Conservation (phyloP, 345 rosid genomes). For the Kernera saxatilis region DNA sequence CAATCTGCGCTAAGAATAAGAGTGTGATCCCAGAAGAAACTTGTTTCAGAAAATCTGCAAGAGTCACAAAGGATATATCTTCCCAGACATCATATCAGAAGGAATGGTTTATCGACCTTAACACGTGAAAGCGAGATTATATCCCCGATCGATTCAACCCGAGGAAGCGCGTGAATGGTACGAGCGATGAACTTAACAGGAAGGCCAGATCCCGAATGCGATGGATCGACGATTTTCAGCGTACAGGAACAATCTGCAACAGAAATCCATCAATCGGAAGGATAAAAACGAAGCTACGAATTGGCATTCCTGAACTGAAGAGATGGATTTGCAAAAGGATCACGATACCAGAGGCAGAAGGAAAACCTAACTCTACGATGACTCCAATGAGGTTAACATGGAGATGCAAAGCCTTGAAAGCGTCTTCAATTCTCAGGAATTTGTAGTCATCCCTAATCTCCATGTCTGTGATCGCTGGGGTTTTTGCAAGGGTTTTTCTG, state of each 20-base stretch:
- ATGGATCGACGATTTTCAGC: constrained; percentile 21
- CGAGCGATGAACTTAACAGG: constrained; percentile 22
- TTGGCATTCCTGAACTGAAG: not conserved
- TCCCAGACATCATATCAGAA: not conserved
- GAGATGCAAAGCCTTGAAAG: constrained; percentile 19
- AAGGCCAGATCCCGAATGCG: constrained; percentile 15
- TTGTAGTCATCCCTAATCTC: constrained; percentile 29
- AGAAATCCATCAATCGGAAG: not conserved
- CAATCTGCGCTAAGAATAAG: constrained; percentile 11
- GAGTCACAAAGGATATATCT: not conserved
- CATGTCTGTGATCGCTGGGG: constrained; percentile 12
- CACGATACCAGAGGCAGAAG: not conserved
- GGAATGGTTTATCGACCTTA: constrained; percentile 6
- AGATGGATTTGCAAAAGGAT: not conserved
- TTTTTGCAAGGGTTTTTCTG: not conserved
- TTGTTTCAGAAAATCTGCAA: not conserved
- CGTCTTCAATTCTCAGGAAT: constrained; percentile 19
- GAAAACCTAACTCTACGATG: constrained; percentile 19
- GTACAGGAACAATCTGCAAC: constrained; percentile 6
- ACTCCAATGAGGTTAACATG: constrained; percentile 29
- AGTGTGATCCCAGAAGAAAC: not conserved
- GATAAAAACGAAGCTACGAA: not conserved
- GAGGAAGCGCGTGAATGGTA: constrained; percentile 10
- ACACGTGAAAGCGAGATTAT: constrained; percentile 21
- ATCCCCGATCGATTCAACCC: constrained; percentile 20